Evolutionary conservation across 768 basidiomycete genomes (phyloP).

Genomic region (Dendrothele bispora): DNA sequence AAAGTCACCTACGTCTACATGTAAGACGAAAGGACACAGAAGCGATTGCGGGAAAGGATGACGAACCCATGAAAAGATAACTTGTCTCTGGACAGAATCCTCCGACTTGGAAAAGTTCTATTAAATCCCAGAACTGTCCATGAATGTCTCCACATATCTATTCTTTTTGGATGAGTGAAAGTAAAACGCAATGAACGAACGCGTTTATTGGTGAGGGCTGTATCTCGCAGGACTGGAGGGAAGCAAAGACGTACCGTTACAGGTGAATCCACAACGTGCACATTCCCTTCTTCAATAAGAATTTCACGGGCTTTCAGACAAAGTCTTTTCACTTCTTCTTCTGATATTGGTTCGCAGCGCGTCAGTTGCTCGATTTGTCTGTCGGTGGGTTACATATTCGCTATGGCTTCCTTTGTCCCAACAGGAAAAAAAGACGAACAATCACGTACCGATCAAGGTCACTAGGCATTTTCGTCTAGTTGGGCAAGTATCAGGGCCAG

Average conservation of each 20-base stretch:
- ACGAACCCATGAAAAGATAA: constrained; percentile 91
- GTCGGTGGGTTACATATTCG: too few relatives aligned
- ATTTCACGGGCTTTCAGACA: constrained; percentile 97
- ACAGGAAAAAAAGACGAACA: too few relatives aligned
- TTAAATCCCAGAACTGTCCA: constrained; percentile 94
- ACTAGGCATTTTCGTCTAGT: too few relatives aligned
- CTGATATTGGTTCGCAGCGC: constrained; percentile 93
- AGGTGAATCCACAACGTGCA: constrained; percentile 93
- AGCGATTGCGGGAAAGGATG: not conserved
- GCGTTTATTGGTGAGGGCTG: too few relatives aligned
- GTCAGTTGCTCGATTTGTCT: constrained; percentile 95
- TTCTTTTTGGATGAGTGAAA: constrained; percentile 12
- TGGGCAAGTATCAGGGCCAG: too few relatives aligned
- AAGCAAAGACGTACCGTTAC: constrained; percentile 62
- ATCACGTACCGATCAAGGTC: too few relatives aligned
- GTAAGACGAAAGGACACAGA: too few relatives aligned
- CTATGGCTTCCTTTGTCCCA: too few relatives aligned
- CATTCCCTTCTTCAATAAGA: constrained; percentile 96
- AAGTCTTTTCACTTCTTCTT: constrained; percentile 92
- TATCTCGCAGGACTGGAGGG: too few relatives aligned
- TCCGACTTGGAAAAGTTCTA: constrained; percentile 93
- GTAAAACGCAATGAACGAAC: too few relatives aligned
- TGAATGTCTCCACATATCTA: constrained; percentile 96
- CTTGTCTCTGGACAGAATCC: constrained; percentile 92
- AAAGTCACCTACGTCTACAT: constrained; percentile 77